Conservation (phyloP, 2,329 filamentous ascomycete species). For the Epichloe coenophiala region DNA sequence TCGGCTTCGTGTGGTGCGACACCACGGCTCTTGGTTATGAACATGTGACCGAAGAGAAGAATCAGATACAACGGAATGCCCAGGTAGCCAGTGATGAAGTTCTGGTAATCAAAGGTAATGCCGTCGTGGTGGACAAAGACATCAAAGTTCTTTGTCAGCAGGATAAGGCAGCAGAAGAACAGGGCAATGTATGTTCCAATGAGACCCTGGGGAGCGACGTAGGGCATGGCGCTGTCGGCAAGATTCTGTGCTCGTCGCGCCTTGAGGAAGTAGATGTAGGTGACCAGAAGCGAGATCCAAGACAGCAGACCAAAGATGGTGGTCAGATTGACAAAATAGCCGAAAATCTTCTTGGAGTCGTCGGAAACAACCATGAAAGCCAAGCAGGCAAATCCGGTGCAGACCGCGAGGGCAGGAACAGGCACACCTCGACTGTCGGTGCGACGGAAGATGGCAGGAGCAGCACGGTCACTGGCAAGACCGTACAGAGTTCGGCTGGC, state of each 20-base stretch:
- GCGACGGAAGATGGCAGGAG: constrained; percentile 56
- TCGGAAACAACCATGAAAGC: constrained; percentile 54
- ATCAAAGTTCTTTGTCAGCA: constrained; percentile 70
- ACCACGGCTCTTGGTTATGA: constrained; percentile 37
- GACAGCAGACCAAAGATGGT: constrained; percentile 54
- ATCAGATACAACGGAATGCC: constrained; percentile 63
- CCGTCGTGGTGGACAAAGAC: constrained; percentile 46
- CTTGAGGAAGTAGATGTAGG: constrained; percentile 53
- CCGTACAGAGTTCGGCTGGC: constrained; percentile 61
- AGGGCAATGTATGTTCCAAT: constrained; percentile 56
- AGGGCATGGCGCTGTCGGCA: constrained; percentile 41
- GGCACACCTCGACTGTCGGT: constrained; percentile 63
- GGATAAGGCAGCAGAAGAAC: constrained; percentile 57
- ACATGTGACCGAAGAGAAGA: constrained; percentile 57
- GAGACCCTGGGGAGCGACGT: constrained; percentile 57
- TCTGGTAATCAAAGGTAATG: constrained; percentile 55
- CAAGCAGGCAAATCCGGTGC: constrained; percentile 48
- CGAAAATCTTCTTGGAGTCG: constrained; percentile 43
- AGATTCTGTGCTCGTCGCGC: constrained; percentile 49
- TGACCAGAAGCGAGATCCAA: constrained; percentile 55
- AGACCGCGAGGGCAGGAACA: constrained; percentile 48
- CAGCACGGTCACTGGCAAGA: constrained; percentile 57
- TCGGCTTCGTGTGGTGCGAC: constrained; percentile 48
- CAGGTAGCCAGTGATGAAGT: constrained; percentile 64
- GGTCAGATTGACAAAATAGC: constrained; percentile 54